phyloP scores from a whole-genome alignment of 345 rosid species.

The Garcia nutans region DNA sequence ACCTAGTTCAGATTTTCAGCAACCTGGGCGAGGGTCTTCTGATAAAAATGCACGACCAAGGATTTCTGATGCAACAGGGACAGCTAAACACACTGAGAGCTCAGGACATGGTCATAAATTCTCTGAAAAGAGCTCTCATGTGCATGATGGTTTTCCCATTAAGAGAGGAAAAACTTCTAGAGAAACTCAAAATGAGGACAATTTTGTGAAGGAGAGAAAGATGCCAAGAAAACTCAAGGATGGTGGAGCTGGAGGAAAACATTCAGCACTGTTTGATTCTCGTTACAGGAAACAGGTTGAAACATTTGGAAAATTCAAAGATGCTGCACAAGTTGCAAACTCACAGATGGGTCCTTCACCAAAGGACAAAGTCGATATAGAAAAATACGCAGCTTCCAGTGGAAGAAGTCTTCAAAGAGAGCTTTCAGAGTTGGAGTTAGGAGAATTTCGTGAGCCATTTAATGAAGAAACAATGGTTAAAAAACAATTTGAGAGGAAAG shows the following conservation, averaged over 20 bases:
- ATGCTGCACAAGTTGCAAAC: slow-evolving; percentile 45
- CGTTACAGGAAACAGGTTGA: slow-evolving; percentile 49
- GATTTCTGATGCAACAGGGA: slow-evolving; percentile 45
- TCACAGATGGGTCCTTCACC: slow-evolving; percentile 45
- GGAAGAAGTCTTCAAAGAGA: slow-evolving; percentile 76
- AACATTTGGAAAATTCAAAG: slow-evolving; percentile 50
- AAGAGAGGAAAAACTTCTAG: slow-evolving; percentile 47
- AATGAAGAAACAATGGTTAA: slow-evolving; percentile 49
- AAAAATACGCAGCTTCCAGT: slow-evolving; percentile 37
- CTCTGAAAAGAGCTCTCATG: slow-evolving; percentile 39
- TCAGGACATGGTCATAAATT: slow-evolving; percentile 46
- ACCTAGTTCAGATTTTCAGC: slow-evolving; percentile 44
- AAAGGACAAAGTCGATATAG: slow-evolving; percentile 38
- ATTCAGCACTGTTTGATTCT: slow-evolving; percentile 45
- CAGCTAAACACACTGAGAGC: slow-evolving; percentile 42
- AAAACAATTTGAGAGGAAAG: slow-evolving; percentile 61
- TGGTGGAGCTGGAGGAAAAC: slow-evolving; percentile 52
- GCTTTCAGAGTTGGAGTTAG: slow-evolving; percentile 82
- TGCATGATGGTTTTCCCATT: slow-evolving; percentile 39
- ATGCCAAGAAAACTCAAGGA: slow-evolving; percentile 52
- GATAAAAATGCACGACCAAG: slow-evolving; percentile 40
- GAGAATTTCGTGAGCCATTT: slow-evolving; percentile 79
- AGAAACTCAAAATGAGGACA: slow-evolving; percentile 55
- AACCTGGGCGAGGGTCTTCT: slow-evolving; percentile 38
- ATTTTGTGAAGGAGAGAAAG: slow-evolving; percentile 44